Evolutionary conservation across 2,329 filamentous ascomycete genomes (phyloP).

Genomic region (Xylariaceae sp.): DNA sequence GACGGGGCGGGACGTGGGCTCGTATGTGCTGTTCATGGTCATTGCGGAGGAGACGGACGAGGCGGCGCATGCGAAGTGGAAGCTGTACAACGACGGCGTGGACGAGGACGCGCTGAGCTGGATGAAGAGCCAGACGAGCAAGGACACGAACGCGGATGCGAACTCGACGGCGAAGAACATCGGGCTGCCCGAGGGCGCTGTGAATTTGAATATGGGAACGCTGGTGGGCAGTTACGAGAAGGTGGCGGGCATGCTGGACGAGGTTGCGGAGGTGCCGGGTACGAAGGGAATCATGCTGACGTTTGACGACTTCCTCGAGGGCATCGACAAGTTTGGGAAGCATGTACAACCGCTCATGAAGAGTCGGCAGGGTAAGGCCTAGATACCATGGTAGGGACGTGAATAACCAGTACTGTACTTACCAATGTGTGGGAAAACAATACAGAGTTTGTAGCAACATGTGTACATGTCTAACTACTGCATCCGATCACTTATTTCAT

Average conservation of each 20-base stretch:
- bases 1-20: slow-evolving; percentile 26
- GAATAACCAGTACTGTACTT: too few relatives aligned
- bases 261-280: slow-evolving; percentile 24
- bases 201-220: slow-evolving; percentile 29
- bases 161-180: slow-evolving; percentile 24
- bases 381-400: too few relatives aligned
- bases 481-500: too few relatives aligned
- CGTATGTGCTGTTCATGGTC: slow-evolving; percentile 30
- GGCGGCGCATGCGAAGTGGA: slow-evolving; percentile 26
- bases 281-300: slow-evolving; percentile 31
- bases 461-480: too few relatives aligned
- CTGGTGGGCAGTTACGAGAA: slow-evolving; percentile 24
- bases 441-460: too few relatives aligned
- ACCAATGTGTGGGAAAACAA: too few relatives aligned
- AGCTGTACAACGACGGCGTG: slow-evolving; percentile 26
- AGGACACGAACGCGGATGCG: slow-evolving; percentile 27
- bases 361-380: slow-evolving; percentile 16
- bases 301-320: slow-evolving; percentile 28
- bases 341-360: slow-evolving; percentile 32
- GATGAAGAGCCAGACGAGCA: slow-evolving; percentile 27
- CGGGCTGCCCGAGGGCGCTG: slow-evolving; percentile 23
- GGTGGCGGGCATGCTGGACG: slow-evolving; percentile 28
- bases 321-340: slow-evolving; percentile 26
- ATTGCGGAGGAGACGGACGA: slow-evolving; percentile 29
- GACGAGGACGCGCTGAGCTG: slow-evolving; percentile 28